Evolutionary conservation across 495 filamentous ascomycete species (phyloP).

Genomic region (Penicilliopsis zonata): DNA sequence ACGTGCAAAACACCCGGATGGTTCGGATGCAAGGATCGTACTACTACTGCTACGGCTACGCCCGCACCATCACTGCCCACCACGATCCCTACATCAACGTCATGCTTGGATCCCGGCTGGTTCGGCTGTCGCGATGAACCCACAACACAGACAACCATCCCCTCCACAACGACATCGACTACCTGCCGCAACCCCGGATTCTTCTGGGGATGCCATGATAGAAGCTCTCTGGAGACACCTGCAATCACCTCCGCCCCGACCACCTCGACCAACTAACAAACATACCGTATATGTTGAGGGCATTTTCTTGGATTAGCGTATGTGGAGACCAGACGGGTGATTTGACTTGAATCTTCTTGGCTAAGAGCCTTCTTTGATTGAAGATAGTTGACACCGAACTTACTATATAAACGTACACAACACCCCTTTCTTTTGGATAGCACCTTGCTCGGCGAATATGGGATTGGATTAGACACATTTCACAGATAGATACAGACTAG

Average conservation of each 20-base stretch:
- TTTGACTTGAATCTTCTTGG: too few species aligned
- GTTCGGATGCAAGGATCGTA: slow-evolving; percentile 39
- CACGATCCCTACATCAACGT: slow-evolving; percentile 15
- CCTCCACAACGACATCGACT: slow-evolving; percentile 17
- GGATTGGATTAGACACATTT: too few species aligned
- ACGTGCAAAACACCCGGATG: slow-evolving; percentile 79
- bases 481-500: too few species aligned
- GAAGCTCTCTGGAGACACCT: slow-evolving; percentile 19
- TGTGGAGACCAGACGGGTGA: too few species aligned
- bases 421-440: too few species aligned
- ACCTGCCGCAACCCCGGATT: slow-evolving; percentile 39
- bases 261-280: too few species aligned
- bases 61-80: slow-evolving; percentile 12
- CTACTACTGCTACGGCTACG: slow-evolving; percentile 18
- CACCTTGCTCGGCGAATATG: too few species aligned
- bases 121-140: slow-evolving; percentile 52
- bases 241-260: slow-evolving; percentile 18
- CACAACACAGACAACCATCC: slow-evolving; percentile 30
- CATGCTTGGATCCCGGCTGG: slow-evolving; percentile 58
- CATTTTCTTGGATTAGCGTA: too few species aligned
- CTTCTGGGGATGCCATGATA: slow-evolving; percentile 46
- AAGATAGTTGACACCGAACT: too few species aligned
- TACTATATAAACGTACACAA: too few species aligned
- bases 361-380: too few species aligned
- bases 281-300: too few species aligned